phyloP scores from a whole-genome alignment of 2,329 filamentous ascomycete genomes.

The Coleophoma cylindrospora region DNA sequence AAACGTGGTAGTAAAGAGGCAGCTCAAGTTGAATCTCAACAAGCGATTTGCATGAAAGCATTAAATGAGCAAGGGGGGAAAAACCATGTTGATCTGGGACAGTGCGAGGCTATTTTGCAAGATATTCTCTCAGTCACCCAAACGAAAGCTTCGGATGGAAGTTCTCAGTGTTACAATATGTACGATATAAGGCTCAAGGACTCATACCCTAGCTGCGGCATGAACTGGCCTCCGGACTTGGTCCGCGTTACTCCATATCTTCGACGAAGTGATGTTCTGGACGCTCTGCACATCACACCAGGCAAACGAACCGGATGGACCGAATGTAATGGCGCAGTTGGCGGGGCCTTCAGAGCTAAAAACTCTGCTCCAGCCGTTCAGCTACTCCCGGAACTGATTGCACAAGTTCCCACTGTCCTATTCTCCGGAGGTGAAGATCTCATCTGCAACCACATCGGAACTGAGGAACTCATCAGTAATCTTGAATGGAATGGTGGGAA shows the following conservation, averaged over 20 bases:
- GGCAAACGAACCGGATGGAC: constrained; percentile 85
- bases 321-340: constrained; percentile 81
- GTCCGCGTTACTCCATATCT: constrained; percentile 75
- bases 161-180: constrained; percentile 78
- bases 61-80: constrained; percentile 53
- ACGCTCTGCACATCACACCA: constrained; percentile 75
- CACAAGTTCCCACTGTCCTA: constrained; percentile 72
- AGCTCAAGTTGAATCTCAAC: constrained; percentile 61
- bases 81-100: constrained; percentile 59
- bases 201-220: constrained; percentile 77
- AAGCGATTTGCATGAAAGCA: constrained; percentile 60
- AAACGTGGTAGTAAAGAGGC: constrained; percentile 59
- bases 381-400: constrained; percentile 73
- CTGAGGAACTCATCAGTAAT: constrained; percentile 83
- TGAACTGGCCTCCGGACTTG: constrained; percentile 97
- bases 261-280: constrained; percentile 69
- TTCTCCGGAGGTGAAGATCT: constrained; percentile 93
- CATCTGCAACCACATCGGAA: constrained; percentile 96
- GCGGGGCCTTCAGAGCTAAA: constrained; percentile 61
- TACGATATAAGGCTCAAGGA: constrained; percentile 91
- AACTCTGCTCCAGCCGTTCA: constrained; percentile 70
- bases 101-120: constrained; percentile 75
- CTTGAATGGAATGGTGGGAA: constrained; percentile 89
- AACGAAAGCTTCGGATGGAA: constrained; percentile 44
- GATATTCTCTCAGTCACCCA: constrained; percentile 64